Percentiles rank a stretch among this genome's conserved stretches.
These are phyloP conservation scores for Chlamydomonas reinhardtii DNA, from an alignment of 163 green algal genomes.

Conservation along the genomic window DNA sequence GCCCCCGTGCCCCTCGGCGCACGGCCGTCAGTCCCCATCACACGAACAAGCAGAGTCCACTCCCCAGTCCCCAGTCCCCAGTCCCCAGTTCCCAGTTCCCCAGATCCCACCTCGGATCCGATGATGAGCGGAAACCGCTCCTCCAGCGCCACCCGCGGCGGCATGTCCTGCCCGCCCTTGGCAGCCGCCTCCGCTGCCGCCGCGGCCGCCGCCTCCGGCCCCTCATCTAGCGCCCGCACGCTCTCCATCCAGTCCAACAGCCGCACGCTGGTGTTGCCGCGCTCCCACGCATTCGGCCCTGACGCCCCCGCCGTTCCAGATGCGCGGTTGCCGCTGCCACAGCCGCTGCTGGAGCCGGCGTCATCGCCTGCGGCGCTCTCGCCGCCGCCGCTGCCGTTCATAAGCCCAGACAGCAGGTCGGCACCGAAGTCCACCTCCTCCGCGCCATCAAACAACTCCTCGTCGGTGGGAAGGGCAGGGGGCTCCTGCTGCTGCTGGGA, in stretches of 20 bases:
- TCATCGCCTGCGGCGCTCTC: background rate
- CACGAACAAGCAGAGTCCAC: no score
- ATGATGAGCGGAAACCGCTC: constrained; percentile 46
- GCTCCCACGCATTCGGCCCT: constrained; percentile 49
- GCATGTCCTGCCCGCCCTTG: constrained; percentile 2
- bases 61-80: no score
- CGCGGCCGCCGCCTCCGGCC: background rate
- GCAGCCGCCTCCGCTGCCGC: background rate
- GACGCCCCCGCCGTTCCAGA: no score
- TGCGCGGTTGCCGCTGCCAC: background rate
- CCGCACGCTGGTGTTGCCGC: constrained; percentile 72
- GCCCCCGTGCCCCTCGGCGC: no score
- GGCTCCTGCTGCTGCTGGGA: no score
- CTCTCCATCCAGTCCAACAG: constrained; percentile 80
- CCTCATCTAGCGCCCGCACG: constrained; percentile 37
- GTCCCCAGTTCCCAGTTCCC: no score
- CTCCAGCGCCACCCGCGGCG: constrained; percentile 9
- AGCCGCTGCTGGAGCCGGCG: background rate
- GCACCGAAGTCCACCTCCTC: constrained; percentile 60
- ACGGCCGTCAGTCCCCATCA: no score
- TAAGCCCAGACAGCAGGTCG: constrained; percentile 46
- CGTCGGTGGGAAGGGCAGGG: constrained; percentile 20
- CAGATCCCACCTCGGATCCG: constrained; percentile 19
- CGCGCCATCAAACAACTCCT: constrained; percentile 64
- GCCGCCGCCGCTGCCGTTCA: background rate